A percentile compares a stretch with the other conserved stretches of the same genome.
Evolutionary conservation across 805 yeast genomes (phyloP).

Genomic region (Saccharomycopsis fodiens): DNA sequence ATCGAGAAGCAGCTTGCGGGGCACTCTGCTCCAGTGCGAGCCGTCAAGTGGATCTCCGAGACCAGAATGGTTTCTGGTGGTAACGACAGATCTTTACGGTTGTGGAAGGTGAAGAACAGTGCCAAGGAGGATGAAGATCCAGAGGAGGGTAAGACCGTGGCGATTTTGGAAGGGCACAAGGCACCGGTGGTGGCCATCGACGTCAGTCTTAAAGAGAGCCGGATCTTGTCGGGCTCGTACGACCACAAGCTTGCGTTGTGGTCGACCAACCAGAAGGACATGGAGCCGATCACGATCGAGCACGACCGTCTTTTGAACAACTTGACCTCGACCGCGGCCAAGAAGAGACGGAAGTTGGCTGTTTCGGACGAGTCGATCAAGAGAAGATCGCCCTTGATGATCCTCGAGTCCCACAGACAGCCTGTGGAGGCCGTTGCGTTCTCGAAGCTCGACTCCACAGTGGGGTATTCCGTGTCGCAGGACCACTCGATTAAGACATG

Average conservation of each 20-base stretch:
- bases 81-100: conserved; percentile 78
- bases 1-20: conserved; percentile 78
- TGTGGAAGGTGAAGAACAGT: conserved; percentile 66
- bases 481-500: conserved; percentile 94
- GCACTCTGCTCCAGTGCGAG: conserved; percentile 79
- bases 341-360: conserved; percentile 80
- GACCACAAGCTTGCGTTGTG: conserved; percentile 79
- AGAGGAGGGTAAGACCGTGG: conserved; percentile 68
- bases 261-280: conserved; percentile 82
- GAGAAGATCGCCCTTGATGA: conserved; percentile 74
- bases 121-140: conserved; percentile 36
- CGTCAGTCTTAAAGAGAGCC: conserved; percentile 42
- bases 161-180: conserved; percentile 83
- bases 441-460: conserved; percentile 65
- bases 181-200: conserved; percentile 78
- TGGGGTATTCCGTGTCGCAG: conserved; percentile 90
- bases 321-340: conserved; percentile 67
- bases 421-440: conserved; percentile 85
- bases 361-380: conserved; percentile 65
- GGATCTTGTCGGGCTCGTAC: conserved; percentile 77
- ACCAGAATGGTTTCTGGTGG: conserved; percentile 79
- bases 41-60: conserved; percentile 71
- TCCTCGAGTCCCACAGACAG: conserved; percentile 72
- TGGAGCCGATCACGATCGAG: conserved; percentile 50
- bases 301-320: conserved; percentile 37